These are phyloP conservation scores for Nelumbo lutea DNA, from an alignment of 164 flowering plant genomes.

Conservation along the genomic window DNA sequence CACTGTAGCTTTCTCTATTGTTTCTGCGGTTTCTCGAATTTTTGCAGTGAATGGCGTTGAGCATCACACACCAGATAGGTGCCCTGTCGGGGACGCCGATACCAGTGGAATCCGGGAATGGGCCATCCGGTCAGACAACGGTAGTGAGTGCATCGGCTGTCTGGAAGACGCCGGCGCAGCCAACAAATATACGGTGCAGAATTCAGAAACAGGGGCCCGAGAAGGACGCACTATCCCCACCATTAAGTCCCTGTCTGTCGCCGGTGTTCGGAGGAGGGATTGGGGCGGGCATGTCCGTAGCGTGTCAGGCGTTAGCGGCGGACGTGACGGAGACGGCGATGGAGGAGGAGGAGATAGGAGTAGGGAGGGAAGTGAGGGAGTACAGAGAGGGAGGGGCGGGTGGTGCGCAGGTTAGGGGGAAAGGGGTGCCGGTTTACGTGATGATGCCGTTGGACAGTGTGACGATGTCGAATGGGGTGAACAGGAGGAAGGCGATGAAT, in stretches of 20 bases:
- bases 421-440: constrained; percentile 88
- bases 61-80: constrained; percentile 50
- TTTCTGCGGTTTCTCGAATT: not conserved
- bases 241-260: constrained; percentile 52
- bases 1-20: not conserved
- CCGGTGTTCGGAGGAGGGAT: constrained; percentile 32
- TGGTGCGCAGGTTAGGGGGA: constrained; percentile 21
- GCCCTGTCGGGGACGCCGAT: constrained; percentile 43
- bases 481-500: constrained; percentile 79
- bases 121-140: constrained; percentile 18
- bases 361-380: constrained; percentile 13
- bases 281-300: too few species aligned
- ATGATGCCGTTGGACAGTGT: constrained; percentile 98
- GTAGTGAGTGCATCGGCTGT: constrained; percentile 26
- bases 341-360: constrained; percentile 15
- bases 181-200: constrained; percentile 36
- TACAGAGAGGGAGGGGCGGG: constrained; percentile 26
- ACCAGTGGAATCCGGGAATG: constrained; percentile 13
- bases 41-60: constrained; percentile 37
- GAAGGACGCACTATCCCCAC: constrained; percentile 44
- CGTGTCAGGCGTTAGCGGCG: constrained; percentile 22
- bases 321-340: constrained; percentile 52
- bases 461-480: constrained; percentile 58
- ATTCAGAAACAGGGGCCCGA: constrained; percentile 26
- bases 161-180: constrained; percentile 34